phyloP scores from a whole-genome alignment of 805 yeast species.

The Candida sanyiensis region DNA sequence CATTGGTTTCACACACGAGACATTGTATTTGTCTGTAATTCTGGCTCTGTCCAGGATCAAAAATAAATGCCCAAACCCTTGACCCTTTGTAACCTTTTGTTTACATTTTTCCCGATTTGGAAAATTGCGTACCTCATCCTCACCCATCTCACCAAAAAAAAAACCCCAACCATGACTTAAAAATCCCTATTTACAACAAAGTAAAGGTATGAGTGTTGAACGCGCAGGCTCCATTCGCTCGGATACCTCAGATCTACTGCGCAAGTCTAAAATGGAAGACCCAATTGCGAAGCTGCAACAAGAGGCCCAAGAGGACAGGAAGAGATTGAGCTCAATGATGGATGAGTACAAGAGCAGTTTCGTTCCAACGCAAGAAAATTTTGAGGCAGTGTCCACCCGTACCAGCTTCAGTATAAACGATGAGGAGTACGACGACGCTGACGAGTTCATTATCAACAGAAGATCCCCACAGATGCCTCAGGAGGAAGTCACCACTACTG shows the following conservation, averaged over 20 bases:
- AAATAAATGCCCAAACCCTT: too few species aligned
- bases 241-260: slow-evolving; percentile 8
- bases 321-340: slow-evolving; percentile 7
- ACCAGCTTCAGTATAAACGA: neutral
- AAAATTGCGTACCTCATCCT: neutral
- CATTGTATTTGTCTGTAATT: too few species aligned
- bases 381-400: neutral
- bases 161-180: too few species aligned
- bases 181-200: neutral
- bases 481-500: too few species aligned
- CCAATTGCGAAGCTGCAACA: slow-evolving; percentile 4
- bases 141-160: neutral
- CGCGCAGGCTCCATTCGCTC: slow-evolving; percentile 1
- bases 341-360: slow-evolving; percentile 1
- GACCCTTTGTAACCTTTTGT: slow-evolving; percentile 1
- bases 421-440: slow-evolving; percentile 12
- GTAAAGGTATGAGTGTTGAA: neutral
- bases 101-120: slow-evolving; percentile 9
- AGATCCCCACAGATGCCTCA: too few species aligned
- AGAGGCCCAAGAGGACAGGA: slow-evolving; percentile 6
- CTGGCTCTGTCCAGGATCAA: too few species aligned
- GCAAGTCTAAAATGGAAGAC: slow-evolving; percentile 1
- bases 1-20: too few species aligned
- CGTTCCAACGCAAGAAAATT: neutral
- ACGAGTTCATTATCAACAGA: slow-evolving; percentile 13